Percentiles rank a stretch among this genome's conserved stretches.
Evolutionary conservation across 257 asterid species (phyloP).

Genomic region (Solanum lycopersicoides): DNA sequence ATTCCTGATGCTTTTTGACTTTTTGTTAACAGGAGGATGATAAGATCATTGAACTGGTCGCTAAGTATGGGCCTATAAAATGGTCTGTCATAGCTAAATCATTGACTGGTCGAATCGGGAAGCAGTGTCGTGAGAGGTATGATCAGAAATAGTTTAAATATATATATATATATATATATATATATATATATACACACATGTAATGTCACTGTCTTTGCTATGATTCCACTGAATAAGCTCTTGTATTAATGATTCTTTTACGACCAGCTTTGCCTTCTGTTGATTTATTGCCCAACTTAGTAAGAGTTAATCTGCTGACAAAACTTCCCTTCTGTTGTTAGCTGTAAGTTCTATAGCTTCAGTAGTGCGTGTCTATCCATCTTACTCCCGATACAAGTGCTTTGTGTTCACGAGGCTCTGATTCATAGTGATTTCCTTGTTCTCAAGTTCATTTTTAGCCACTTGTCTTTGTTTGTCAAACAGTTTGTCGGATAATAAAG

Average conservation of each 20-base stretch:
- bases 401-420: neutral
- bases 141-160: neutral
- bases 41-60: constrained; percentile 70
- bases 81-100: constrained; percentile 96
- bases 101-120: constrained; percentile 97
- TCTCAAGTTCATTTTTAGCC: neutral
- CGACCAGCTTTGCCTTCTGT: neutral
- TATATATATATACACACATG: too few species aligned
- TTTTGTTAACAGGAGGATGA: constrained; percentile 78
- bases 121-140: constrained; percentile 99
- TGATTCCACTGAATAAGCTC: neutral
- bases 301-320: neutral
- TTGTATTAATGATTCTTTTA: neutral
- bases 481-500: neutral
- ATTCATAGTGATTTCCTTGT: neutral
- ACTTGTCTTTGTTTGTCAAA: neutral
- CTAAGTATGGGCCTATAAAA: constrained; percentile 84
- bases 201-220: neutral
- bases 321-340: neutral
- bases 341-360: neutral
- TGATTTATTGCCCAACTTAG: neutral
- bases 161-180: too few species aligned
- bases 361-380: neutral
- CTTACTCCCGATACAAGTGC: neutral
- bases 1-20: constrained; percentile 4